Evolutionary conservation across 345 rosid genomes (phyloP).

Genomic region (Reutealis trisperma): DNA sequence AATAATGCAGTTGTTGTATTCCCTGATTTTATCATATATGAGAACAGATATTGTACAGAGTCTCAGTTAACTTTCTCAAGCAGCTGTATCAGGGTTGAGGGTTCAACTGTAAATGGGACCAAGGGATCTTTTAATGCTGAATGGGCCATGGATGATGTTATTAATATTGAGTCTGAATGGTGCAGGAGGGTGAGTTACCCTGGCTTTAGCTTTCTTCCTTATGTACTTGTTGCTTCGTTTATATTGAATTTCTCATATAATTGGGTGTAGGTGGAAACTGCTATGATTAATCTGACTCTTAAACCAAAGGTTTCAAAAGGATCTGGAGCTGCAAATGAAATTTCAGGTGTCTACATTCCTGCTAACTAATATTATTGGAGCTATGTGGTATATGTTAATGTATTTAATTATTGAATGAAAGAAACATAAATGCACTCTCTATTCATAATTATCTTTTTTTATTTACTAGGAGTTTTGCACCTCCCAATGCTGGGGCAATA

Average conservation of each 20-base stretch:
- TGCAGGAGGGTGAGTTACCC: conserved; percentile 42
- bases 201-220: conserved; percentile 7
- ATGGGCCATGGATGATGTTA: conserved; percentile 53
- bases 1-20: conserved; percentile 40
- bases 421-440: background rate
- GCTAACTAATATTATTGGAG: background rate
- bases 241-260: conserved; percentile 11
- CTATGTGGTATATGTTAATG: background rate
- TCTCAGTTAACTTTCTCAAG: conserved; percentile 51
- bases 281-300: conserved; percentile 42
- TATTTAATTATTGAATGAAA: background rate
- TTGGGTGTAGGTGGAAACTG: conserved; percentile 61
- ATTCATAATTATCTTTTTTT: too few species aligned
- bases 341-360: conserved; percentile 48
- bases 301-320: conserved; percentile 47
- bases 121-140: conserved; percentile 36
- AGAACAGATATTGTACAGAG: conserved; percentile 45
- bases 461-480: background rate
- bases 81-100: conserved; percentile 47
- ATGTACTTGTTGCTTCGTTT: conserved; percentile 3
- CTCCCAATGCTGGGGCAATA: background rate
- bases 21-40: conserved; percentile 52
- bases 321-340: conserved; percentile 32
- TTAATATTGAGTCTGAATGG: conserved; percentile 57
- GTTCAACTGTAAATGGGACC: conserved; percentile 40